These are phyloP conservation scores for Chloranthus sessilifolius DNA, from an alignment of 164 flowering plant species.

Conservation along the genomic window DNA sequence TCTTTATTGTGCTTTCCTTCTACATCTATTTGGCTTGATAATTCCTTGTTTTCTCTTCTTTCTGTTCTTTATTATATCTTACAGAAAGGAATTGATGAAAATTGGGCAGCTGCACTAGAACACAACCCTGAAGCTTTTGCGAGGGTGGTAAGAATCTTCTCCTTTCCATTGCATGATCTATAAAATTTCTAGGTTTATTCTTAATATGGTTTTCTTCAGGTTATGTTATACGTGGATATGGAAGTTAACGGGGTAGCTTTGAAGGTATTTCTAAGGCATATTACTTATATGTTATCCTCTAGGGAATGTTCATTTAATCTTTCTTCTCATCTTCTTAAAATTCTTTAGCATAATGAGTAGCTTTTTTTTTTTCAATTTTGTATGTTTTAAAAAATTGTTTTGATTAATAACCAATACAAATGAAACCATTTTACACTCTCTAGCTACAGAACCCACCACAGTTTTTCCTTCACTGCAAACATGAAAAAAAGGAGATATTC, in stretches of 20 bases:
- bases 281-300: background rate
- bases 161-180: background rate
- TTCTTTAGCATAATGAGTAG: no score
- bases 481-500: no score
- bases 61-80: background rate
- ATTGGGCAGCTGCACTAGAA: slow-evolving; percentile 96
- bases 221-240: slow-evolving; percentile 98
- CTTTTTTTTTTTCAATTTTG: no score
- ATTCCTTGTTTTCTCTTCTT: background rate
- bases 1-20: no score
- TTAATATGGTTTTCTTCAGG: slow-evolving; percentile 35
- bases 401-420: no score
- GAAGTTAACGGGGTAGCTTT: slow-evolving; percentile 94
- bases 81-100: slow-evolving; percentile 99
- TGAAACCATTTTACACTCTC: no score
- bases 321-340: no score
- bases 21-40: no score
- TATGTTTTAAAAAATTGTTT: no score
- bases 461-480: no score
- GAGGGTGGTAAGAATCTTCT: slow-evolving; percentile 66
- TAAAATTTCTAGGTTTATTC: background rate
- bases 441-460: no score
- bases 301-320: no score
- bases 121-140: slow-evolving; percentile 97
- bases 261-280: slow-evolving; percentile 67